Evolutionary conservation across 306 rosid species (phyloP), one percentile per base, ranked within the genome.

Genomic region (Pachyrhizus erosus): DNA sequence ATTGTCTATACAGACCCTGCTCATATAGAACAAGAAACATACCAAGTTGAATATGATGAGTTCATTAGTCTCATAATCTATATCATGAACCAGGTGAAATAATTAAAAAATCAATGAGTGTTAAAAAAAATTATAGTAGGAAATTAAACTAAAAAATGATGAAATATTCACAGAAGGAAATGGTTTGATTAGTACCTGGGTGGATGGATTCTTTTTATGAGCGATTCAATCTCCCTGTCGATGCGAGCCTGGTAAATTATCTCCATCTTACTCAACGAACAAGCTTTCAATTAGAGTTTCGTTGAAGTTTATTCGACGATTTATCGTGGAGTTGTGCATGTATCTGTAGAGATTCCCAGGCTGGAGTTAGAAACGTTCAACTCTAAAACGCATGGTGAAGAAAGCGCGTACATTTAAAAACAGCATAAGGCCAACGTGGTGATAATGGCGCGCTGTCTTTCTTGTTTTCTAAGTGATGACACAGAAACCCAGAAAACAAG

Each of bases 1-100:
- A 61, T 92, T 92, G 88, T 92, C 95, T 39, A 92, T 80, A 52
- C 90, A 88, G 64, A 92, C 89, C 87, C 95, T 91, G 91, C 72
- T 17, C 70, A 34, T 51, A 62, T n/a, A 9, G 21, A 45, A 62
- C 61, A 62, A 77, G 20, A 77, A n/a, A 60, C 39, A 40, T 12
- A 24, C 12, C 31, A 40, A 73, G 8, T 52, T 31, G 42, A 37
- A 37, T 49, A n/a, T 5, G 24, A 70, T 23, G 31, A 74, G 21
- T 74, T 52, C 51, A 12, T 55, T 21, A 33, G 10, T 12, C 31
- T 5, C 15, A 27, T 27, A 14, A 61, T 34, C 4, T 33, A 34
- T 42, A 23, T 70, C 31, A 52, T n/a, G 29, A 73, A 49, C 64
- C 17, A 24, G 42, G 9, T 18, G 46, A 42, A 42, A 7, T 37